Evolutionary conservation across 2,329 filamentous ascomycete genomes (phyloP).

Genomic region (Penicillium digitatum): DNA sequence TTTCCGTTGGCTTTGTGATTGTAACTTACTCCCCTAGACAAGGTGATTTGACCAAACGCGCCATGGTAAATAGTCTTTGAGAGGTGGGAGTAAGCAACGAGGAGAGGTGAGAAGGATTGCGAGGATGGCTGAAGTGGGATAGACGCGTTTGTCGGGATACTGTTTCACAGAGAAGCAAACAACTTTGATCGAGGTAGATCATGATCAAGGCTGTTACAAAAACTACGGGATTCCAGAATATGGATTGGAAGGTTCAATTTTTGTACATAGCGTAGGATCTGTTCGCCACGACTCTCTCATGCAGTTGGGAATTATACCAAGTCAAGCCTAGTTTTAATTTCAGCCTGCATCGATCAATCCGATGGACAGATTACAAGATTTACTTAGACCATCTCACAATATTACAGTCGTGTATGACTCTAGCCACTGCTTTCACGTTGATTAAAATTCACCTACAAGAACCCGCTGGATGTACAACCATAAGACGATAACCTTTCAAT

Average conservation of each 20-base stretch:
- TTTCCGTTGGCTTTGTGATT: not conserved
- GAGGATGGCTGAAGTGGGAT: not conserved
- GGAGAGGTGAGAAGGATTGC: not conserved
- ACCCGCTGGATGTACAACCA: not conserved
- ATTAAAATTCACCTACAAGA: not conserved
- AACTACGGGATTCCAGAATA: not conserved
- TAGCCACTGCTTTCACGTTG: not conserved
- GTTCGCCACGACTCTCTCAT: not conserved
- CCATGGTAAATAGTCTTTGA: not conserved
- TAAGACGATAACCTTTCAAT: not conserved
- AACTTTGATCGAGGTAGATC: not conserved
- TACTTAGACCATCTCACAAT: not conserved
- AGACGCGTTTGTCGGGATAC: too few species aligned
- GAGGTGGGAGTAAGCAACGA: too few species aligned
- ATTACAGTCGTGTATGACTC: not conserved
- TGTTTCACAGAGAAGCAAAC: not conserved
- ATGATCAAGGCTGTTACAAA: too few species aligned
- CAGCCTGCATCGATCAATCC: not conserved
- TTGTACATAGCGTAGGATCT: not conserved
- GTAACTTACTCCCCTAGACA: not conserved
- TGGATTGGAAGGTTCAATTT: not conserved
- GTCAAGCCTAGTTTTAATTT: too few species aligned
- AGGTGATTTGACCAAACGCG: not conserved
- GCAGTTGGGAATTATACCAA: not conserved
- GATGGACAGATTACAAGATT: not conserved